phyloP scores from a whole-genome alignment of 208 protist species.

The Wallacemonas sp. region DNA sequence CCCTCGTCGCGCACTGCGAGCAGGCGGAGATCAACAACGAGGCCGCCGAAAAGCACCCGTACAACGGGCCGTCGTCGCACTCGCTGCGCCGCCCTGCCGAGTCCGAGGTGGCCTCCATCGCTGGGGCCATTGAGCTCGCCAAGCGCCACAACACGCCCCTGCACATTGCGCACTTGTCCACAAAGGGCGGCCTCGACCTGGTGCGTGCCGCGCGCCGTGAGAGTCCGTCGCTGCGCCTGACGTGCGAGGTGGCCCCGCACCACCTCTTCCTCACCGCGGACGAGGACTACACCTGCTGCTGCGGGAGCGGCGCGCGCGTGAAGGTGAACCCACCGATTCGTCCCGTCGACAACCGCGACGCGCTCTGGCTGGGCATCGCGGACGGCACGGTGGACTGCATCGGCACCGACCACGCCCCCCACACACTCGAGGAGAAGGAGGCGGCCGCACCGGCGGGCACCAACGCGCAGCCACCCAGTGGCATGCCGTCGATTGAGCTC shows the following conservation, averaged over 20 bases:
- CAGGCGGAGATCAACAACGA: conserved; percentile 75
- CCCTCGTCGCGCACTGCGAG: conserved; percentile 90
- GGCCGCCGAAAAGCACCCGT: conserved; percentile 56
- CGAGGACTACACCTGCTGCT: conserved; percentile 58
- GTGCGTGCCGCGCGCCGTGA: conserved; percentile 64
- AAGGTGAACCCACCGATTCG: conserved; percentile 91
- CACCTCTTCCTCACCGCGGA: conserved; percentile 87
- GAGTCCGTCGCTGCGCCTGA: conserved; percentile 69
- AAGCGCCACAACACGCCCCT: conserved; percentile 60
- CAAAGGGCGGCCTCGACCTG: conserved; percentile 74
- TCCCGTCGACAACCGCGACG: conserved; percentile 68
- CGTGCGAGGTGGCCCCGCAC: conserved; percentile 90
- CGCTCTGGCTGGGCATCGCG: conserved; percentile 87
- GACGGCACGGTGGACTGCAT: conserved; percentile 93
- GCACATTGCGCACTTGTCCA: conserved; percentile 92
- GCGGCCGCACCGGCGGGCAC: conserved; percentile 14
- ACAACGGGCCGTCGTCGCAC: conserved; percentile 65
- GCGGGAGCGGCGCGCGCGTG: conserved; percentile 58
- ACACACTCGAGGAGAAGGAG: conserved; percentile 89
- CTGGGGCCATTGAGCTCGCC: conserved; percentile 69
- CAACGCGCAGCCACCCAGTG: conserved; percentile 72
- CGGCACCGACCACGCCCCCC: conserved; percentile 94
- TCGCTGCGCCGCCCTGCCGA: conserved; percentile 74
- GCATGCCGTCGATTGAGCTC: conserved; percentile 93
- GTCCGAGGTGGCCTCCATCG: conserved; percentile 68